phyloP scores from a whole-genome alignment of 257 asterid species.

The Prunella vulgaris region DNA sequence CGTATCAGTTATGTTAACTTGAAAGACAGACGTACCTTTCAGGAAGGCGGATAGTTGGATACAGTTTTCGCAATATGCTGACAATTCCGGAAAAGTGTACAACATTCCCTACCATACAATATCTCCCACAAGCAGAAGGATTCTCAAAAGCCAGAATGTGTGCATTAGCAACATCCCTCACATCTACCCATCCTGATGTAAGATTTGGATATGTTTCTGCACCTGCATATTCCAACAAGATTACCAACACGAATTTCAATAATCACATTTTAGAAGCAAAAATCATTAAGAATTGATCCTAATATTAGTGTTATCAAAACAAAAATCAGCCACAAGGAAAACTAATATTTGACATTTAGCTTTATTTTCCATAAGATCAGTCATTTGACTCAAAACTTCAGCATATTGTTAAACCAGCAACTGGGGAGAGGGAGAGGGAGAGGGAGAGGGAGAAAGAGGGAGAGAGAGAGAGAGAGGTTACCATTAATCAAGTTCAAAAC shows the following conservation, averaged over 20 bases:
- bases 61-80: slow-evolving; percentile 41
- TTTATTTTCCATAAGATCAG: background rate
- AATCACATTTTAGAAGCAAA: background rate
- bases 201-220: slow-evolving; percentile 53
- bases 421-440: background rate
- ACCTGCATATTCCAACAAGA: slow-evolving; percentile 35
- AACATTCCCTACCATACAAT: slow-evolving; percentile 50
- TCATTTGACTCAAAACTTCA: background rate
- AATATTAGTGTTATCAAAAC: background rate
- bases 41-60: slow-evolving; percentile 53
- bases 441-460: too few species aligned
- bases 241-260: background rate
- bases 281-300: background rate
- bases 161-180: slow-evolving; percentile 70
- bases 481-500: slow-evolving; percentile 63
- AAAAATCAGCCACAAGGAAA: background rate
- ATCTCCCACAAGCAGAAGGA: slow-evolving; percentile 66
- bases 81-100: slow-evolving; percentile 51
- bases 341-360: background rate
- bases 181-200: slow-evolving; percentile 56
- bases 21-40: slow-evolving; percentile 43
- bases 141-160: slow-evolving; percentile 67
- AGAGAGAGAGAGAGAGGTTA: slow-evolving; percentile 24
- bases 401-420: background rate
- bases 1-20: background rate